Percentiles rank a stretch among this genome's conserved stretches.
Conservation (phyloP, 768 basidiomycete species). For the Lactarius sanguifluus region DNA sequence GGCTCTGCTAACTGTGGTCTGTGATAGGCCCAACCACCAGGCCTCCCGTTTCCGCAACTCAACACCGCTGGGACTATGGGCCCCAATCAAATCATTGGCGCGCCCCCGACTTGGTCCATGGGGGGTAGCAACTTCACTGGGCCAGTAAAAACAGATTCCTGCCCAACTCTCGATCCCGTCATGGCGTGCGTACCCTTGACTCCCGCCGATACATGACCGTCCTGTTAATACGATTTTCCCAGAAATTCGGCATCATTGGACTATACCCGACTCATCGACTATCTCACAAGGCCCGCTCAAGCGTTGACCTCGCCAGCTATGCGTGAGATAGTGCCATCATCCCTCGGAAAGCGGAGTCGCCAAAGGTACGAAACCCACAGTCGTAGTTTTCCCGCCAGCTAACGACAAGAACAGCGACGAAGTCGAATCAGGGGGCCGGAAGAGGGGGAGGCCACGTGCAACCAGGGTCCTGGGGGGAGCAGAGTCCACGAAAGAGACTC, state of each 20-base stretch:
- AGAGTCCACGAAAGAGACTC: not conserved
- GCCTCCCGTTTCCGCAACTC: no score
- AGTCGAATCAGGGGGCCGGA: not conserved
- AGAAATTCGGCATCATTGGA: not conserved
- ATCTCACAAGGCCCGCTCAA: not conserved
- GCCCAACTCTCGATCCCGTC: not conserved
- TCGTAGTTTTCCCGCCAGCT: rapidly evolving
- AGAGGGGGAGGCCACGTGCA: not conserved
- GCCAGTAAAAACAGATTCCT: not conserved
- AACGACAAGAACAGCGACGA: not conserved
- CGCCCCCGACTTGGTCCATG: not conserved
- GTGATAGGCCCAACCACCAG: no score
- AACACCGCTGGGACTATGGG: no score
- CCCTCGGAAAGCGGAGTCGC: not conserved
- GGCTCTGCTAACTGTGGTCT: not conserved
- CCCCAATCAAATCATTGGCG: not conserved
- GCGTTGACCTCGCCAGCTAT: not conserved
- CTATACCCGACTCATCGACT: not conserved
- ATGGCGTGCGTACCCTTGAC: not conserved
- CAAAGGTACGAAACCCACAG: not conserved
- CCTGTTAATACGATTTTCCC: not conserved
- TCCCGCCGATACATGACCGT: not conserved
- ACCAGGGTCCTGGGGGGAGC: not conserved
- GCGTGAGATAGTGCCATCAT: not conserved
- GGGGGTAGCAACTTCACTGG: not conserved